Evolutionary conservation across 306 rosid genomes (phyloP), one percentile per base, ranked within the genome.

Genomic region (Trifolium repens): DNA sequence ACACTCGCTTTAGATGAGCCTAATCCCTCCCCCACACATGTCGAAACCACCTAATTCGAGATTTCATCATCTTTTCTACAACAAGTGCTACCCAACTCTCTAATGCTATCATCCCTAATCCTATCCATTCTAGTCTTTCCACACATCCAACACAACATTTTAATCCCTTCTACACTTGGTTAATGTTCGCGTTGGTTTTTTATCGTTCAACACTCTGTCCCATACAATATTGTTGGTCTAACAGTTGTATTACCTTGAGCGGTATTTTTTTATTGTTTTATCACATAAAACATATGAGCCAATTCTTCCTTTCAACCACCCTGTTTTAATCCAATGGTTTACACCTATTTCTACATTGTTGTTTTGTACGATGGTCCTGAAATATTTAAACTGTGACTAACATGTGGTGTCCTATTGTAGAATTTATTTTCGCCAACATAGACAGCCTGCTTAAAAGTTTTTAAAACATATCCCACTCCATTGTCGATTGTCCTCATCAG

Each of bases 381-480:
- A 12, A 43, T 43, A 43, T 43, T 43, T 12, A 43, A 43, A 11
- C 30, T 27, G 2, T 40, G 10, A 9, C 9, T 40, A 40, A 40
- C 47, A 9, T 42, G 47, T 42, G 14, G 47, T 43, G 12, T 10
- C 47, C 14, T 9, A 10, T 12, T 10, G 47, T 43, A 43, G 12
- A 43, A 43, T 43, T 43, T 43, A 43, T 43, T 43, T 58, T 58
- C 11, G 37, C 67, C 71, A 19, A 44, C 19, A 22, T 26, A 47
- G 8, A 39, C 42, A 50, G 42, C 42, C 43, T 30, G 63, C n/a
- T 52, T 60, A 9, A 22, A 50, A 62, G 57, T 54, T 43, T 71
- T 49, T 55, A 11, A 35, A 16, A 47, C 71, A 44, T 70, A 76
- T 12, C 55, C 11, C 15, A 57, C 71, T 61, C 34, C 53, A 15